Percentiles rank a stretch among this genome's conserved stretches.
Conservation (phyloP, 2,329 filamentous ascomycete genomes). For the Cladophialophora exuberans region DNA sequence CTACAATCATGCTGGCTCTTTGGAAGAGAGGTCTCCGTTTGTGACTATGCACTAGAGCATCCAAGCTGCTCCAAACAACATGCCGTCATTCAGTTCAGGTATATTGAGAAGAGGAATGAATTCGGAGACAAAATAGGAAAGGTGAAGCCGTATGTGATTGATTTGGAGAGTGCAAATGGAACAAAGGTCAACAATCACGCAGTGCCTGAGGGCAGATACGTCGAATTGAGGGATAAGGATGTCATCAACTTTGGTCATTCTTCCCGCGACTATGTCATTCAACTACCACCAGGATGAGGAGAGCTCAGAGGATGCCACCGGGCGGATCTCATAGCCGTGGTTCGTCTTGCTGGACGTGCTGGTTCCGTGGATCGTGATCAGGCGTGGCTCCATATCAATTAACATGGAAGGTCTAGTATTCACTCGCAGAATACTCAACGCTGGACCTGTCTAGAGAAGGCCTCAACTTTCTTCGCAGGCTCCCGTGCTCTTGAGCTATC, state of each 20-base stretch:
- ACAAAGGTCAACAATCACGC: conserved; percentile 77
- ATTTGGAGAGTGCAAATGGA: conserved; percentile 91
- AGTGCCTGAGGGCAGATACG: conserved; percentile 75
- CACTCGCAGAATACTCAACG: no score
- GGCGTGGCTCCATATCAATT: no score
- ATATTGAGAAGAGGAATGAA: conserved; percentile 80
- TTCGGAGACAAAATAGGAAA: conserved; percentile 80
- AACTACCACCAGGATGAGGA: conserved; percentile 62
- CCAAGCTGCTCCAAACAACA: conserved; percentile 95
- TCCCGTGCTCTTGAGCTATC: no score
- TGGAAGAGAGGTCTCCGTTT: conserved; percentile 77
- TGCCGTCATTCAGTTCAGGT: conserved; percentile 90
- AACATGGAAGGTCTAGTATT: no score
- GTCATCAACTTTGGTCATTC: conserved; percentile 86
- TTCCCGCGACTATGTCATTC: conserved; percentile 91
- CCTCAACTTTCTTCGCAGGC: no score
- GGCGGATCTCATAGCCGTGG: no score
- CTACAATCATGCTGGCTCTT: conserved; percentile 86
- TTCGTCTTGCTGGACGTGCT: no score
- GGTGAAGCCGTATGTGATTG: conserved; percentile 86
- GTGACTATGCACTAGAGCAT: conserved; percentile 83
- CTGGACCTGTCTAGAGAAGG: no score
- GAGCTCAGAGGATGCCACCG: no score
- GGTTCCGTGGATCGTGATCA: no score
- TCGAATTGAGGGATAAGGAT: conserved; percentile 87